phyloP scores from a whole-genome alignment of 306 rosid genomes.

The Pyrus betulifolia region DNA sequence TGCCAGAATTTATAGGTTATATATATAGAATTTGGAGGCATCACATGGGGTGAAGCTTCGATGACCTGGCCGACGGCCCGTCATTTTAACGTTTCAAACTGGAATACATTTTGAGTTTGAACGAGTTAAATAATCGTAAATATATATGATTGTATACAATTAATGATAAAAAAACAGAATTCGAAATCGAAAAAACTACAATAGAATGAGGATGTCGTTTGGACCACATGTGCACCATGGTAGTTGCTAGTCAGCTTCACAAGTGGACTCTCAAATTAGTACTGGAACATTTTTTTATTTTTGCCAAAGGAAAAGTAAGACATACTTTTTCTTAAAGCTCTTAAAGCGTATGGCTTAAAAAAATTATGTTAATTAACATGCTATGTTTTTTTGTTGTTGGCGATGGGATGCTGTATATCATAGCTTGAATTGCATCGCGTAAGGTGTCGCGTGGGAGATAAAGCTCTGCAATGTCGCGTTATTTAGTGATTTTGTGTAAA shows the following conservation, averaged over 20 bases:
- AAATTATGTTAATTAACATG: neutral
- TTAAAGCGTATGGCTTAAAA: neutral
- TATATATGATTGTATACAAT: too few species aligned
- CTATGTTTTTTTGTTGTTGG: neutral
- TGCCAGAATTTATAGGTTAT: neutral
- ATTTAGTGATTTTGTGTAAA: too few species aligned
- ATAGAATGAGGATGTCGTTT: too few species aligned
- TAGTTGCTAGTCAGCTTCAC: neutral
- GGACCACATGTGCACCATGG: neutral
- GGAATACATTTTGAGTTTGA: neutral
- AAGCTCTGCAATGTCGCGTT: too few species aligned
- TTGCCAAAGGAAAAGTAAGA: neutral
- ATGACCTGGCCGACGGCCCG: neutral
- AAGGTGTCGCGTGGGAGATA: too few species aligned
- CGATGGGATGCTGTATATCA: neutral
- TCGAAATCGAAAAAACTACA: neutral
- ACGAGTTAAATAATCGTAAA: neutral
- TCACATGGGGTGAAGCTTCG: neutral
- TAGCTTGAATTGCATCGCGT: too few species aligned
- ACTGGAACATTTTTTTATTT: neutral
- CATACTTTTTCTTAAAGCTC: neutral
- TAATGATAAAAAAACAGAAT: neutral
- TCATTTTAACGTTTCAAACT: neutral
- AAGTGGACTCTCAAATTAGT: neutral
- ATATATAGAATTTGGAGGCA: neutral